These are phyloP conservation scores for Corrigiola litoralis DNA, from an alignment of 179 eudicot genomes.

Conservation along the genomic window DNA sequence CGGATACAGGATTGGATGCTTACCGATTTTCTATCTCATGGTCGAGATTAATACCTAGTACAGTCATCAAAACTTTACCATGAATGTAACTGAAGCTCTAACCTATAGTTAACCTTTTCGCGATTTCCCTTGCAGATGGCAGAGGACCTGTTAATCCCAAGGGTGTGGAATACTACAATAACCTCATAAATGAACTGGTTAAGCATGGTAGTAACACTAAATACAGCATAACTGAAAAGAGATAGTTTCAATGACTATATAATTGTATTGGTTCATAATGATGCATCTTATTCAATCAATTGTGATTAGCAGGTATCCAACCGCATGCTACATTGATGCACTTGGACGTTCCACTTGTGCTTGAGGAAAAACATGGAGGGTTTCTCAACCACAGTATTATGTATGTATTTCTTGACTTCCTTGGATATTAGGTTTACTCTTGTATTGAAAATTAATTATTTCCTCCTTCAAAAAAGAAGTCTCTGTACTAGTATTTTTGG, in stretches of 20 bases:
- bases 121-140: slow-evolving; percentile 38
- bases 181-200: slow-evolving; percentile 3
- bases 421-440: not conserved
- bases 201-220: not conserved
- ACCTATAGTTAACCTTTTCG: not conserved
- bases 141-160: slow-evolving; percentile 53
- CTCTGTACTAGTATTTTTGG: too few relatives aligned
- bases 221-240: not conserved
- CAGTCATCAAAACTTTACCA: not conserved
- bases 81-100: not conserved
- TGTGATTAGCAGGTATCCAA: slow-evolving; percentile 48
- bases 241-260: not conserved
- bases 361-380: slow-evolving; percentile 76
- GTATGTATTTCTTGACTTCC: slow-evolving; percentile 22
- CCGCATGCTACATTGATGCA: slow-evolving; percentile 71
- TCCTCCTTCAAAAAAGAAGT: too few relatives aligned
- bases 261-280: not conserved
- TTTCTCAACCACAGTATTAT: slow-evolving; percentile 43
- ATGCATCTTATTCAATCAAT: not conserved
- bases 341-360: slow-evolving; percentile 53
- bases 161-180: slow-evolving; percentile 47
- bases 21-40: slow-evolving; percentile 70
- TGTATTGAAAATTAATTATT: not conserved
- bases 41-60: slow-evolving; percentile 67
- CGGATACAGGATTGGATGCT: slow-evolving; percentile 58